Base-by-base conservation (phyloP, 2,329 filamentous ascomycete genomes). In the Botrytis paeoniae region DNA sequence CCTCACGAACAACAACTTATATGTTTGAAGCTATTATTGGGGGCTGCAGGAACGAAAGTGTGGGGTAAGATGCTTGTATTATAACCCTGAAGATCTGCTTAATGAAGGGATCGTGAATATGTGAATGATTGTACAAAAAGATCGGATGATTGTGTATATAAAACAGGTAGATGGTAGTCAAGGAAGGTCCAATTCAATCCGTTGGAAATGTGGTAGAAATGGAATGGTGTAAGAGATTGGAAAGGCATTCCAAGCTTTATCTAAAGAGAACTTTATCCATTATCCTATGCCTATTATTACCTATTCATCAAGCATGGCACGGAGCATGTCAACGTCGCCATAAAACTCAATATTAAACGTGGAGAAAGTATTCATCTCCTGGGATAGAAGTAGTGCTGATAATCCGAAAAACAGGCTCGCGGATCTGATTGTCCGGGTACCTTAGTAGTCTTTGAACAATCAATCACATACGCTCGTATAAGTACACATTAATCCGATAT, bases 21-120 rank as follows among this genome's bases (percentile, higher is more conserved):
- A 29, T 54, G 45, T 54, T 39, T 63, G 39, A 51, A 70, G 69
- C 41, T 70, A 70, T 64, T 25, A 64, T 54, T 54, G 69, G 59
- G 29, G 59, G 32, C 70, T 72, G 70, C 70, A 76, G 76, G 76
- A 75, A 77, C 75, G 32, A 41, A 73, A 74, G 75, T 74, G 76
- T 76, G 75, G 75, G 76, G 76, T 75, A 75, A 69, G 41, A 73
- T 68, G 73, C 70, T 43, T 73, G 62, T 74, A 71, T 41, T 41
- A 3, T 41, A 25, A 39, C 65, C 65, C 48, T 69, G 65, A 41
- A 57, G 65, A 69, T 57, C 65, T 69, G 35, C 20, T 57, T 16
- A 16, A 41, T 29, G 25, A 54, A 39, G 35, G 48, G 35, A 39
- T 39, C 45, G 35, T 54, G 4, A 22, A 39, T 37, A 10, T 65